Percentiles rank a stretch among this genome's conserved stretches.
These are phyloP conservation scores for Calonectria ilicicola DNA, from an alignment of 2,329 filamentous ascomycete genomes.

Conservation along the genomic window DNA sequence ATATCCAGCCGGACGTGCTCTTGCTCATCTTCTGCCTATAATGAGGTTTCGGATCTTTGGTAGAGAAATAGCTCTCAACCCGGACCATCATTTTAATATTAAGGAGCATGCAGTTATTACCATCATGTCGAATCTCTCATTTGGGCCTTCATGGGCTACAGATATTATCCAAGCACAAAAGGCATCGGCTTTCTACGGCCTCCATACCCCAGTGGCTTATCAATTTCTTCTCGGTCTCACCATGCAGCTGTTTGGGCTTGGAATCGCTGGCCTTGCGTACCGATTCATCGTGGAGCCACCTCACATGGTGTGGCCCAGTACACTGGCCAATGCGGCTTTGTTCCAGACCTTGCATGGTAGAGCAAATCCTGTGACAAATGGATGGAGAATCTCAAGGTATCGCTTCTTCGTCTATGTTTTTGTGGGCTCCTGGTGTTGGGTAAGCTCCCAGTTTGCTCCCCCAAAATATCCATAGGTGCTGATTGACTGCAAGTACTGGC, in stretches of 20 bases:
- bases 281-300: constrained; percentile 53
- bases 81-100: constrained; percentile 57
- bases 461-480: not conserved
- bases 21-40: constrained; percentile 54
- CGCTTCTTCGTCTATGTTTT: constrained; percentile 50
- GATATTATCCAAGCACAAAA: constrained; percentile 57
- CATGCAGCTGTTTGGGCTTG: constrained; percentile 53
- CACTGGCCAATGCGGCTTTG: constrained; percentile 52
- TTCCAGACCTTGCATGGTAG: constrained; percentile 52
- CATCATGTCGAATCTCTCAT: constrained; percentile 62
- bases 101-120: constrained; percentile 60
- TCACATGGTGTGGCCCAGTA: constrained; percentile 52
- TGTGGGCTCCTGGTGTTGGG: constrained; percentile 23
- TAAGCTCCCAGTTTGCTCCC: not conserved
- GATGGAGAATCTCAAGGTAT: constrained; percentile 53
- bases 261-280: constrained; percentile 51
- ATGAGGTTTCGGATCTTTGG: constrained; percentile 38
- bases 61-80: constrained; percentile 48
- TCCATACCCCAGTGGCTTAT: constrained; percentile 52
- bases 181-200: constrained; percentile 51
- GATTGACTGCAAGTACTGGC: constrained; percentile 19
- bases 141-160: constrained; percentile 57
- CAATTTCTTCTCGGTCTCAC: constrained; percentile 52
- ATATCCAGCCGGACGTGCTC: constrained; percentile 54
- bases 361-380: constrained; percentile 50